These are phyloP conservation scores for Schizophyllum commune DNA, from an alignment of 1,284 basidiomycete genomes.

Conservation along the genomic window DNA sequence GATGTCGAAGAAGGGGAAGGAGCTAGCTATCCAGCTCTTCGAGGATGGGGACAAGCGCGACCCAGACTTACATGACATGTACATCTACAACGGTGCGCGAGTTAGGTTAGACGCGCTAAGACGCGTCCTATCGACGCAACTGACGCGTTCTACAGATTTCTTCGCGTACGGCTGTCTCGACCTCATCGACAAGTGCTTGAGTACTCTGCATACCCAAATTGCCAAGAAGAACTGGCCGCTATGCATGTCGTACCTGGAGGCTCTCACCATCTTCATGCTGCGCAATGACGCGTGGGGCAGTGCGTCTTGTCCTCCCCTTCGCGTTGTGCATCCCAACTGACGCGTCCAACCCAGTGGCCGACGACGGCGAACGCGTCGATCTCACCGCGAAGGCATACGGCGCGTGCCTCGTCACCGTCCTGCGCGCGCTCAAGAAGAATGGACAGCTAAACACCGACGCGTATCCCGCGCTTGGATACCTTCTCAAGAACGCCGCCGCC, in stretches of 20 bases:
- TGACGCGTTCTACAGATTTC: neutral
- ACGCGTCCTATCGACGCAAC: neutral
- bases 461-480: slow-evolving; percentile 29
- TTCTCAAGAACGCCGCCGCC: slow-evolving; percentile 22
- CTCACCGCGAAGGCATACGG: slow-evolving; percentile 31
- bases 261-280: slow-evolving; percentile 26
- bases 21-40: neutral
- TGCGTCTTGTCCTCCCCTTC: slow-evolving; percentile 13
- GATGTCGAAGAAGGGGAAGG: neutral
- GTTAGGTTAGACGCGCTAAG: neutral
- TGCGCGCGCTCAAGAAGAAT: slow-evolving; percentile 26
- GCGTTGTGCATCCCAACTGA: neutral
- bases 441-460: slow-evolving; percentile 19
- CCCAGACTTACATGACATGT: neutral
- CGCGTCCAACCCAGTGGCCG: slow-evolving; percentile 20
- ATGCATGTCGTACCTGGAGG: slow-evolving; percentile 25
- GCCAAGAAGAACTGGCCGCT: slow-evolving; percentile 27
- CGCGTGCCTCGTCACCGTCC: slow-evolving; percentile 26
- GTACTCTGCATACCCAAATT: slow-evolving; percentile 24
- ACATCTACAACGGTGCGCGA: neutral
- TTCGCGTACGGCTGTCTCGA: slow-evolving; percentile 23
- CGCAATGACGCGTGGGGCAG: slow-evolving; percentile 23
- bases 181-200: slow-evolving; percentile 25
- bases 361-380: slow-evolving; percentile 28
- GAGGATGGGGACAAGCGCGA: neutral